phyloP scores from a whole-genome alignment of 169 alveolate species.

The Cryptosporidium viatorum region DNA sequence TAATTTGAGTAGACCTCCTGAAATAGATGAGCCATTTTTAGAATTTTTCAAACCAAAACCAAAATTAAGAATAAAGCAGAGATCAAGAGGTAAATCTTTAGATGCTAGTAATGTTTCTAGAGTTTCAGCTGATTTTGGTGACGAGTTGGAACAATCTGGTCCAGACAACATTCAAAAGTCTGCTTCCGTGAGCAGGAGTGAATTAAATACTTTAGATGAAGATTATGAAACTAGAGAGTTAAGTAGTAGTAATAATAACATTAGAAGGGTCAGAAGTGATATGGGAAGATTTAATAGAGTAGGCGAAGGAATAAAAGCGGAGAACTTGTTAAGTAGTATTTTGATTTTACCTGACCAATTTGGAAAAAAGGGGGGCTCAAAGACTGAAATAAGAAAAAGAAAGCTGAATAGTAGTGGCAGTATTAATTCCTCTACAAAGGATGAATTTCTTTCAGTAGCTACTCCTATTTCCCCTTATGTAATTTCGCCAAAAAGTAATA shows the following conservation, averaged over 20 bases:
- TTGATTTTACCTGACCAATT: background rate
- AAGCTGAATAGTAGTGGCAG: background rate
- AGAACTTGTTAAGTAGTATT: background rate
- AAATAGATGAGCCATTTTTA: slow-evolving; percentile 56
- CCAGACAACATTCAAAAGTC: background rate
- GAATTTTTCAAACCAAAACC: slow-evolving; percentile 50
- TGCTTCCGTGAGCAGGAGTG: background rate
- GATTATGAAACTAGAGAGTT: background rate
- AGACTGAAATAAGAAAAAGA: slow-evolving; percentile 42
- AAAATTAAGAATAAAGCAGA: slow-evolving; percentile 30
- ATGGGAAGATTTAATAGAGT: background rate
- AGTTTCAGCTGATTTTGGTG: background rate
- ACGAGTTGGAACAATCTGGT: background rate
- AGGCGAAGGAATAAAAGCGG: background rate
- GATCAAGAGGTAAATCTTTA: background rate
- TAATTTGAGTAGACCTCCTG: slow-evolving; percentile 61
- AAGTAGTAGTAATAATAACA: background rate
- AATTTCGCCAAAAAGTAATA: slow-evolving; percentile 44
- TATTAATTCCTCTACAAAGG: background rate
- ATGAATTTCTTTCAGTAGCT: slow-evolving; percentile 20
- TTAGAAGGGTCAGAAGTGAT: background rate
- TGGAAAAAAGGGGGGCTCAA: background rate
- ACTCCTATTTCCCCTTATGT: slow-evolving; percentile 70
- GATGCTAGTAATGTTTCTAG: background rate
- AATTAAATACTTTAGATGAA: background rate